Base-by-base conservation (phyloP, 805 yeast genomes). In the Ogataea chonburiensis region DNA sequence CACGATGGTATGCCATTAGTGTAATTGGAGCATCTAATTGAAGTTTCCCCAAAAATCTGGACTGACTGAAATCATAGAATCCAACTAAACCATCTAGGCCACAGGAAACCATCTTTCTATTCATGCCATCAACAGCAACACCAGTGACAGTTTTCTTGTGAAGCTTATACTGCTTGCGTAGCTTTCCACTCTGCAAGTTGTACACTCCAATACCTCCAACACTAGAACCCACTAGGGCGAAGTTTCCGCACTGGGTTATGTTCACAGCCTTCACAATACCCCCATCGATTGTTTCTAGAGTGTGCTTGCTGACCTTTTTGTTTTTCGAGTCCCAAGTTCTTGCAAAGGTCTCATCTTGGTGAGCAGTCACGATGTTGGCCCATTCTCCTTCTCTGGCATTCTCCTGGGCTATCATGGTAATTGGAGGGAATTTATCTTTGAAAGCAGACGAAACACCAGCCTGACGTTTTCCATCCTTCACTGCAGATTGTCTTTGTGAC, bases 211-310 rank as follows among this genome's bases (percentile, higher is more conserved):
- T 80, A 10, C 84, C 80, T 45, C 99, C 99, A 27, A 66, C 61
- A 2, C 89, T 73, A 2, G 97, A 87, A 9, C 98, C 99, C 14
- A 94, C 82, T 24, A 91, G 64, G 1, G 85, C 96, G 61, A 94
- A 93, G 60, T 94, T 94, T 24, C 98, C 98, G 71, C 99, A 93
- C 38, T 79, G 84, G 0, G 97, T 85, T 15, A 91, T 75, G 13
- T 84, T 73, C 7, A 87, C 91, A 19, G 84, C 60, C 55, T 81
- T 85, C 7, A 79, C 94, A 7, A 73, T 53, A 2, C 91, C 87
- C 5, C 73, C 79, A 61, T 93, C 98, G n/a, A 75, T 74, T 1
- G 96, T 85, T 3, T 67, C 58, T 23, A 94, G 66, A 23, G 67
- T 68, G 69, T 81, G 76, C 41, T 81, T 74, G 15, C 97, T 97